Base-by-base conservation (phyloP, 441 rosid species). In the Brassica hybrid region DNA sequence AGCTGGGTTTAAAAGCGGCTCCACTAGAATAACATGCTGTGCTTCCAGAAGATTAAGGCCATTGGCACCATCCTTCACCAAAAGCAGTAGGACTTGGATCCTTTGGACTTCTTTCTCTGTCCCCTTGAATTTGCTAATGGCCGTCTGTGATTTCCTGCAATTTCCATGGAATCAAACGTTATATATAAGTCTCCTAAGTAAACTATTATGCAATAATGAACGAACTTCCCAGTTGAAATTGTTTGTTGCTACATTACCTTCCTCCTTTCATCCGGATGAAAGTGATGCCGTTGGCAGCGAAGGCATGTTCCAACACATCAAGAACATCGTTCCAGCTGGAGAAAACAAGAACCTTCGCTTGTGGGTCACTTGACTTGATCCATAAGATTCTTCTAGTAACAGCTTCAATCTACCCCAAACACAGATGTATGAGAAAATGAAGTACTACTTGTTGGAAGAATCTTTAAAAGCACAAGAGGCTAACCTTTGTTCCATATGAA, bases 311-410 rank as follows among this genome's bases (percentile, higher is more conserved):
- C 76, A 96, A 85, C 71, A 96, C 98, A 81, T 93, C 98, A 80
- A 96, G 99, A 76, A 96, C 99, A 82, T 93, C 99, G 17, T 96
- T 93, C 98, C 99, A 96, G 82, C 99, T 93, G 52, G 98, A 93
- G 86, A 92, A 96, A 78, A 92, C 97, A 64, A 96, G 93, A 80
- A 96, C 95, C 85, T 93, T 96, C 7, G 97, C 95, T 59, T 85
- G 72, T 12, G 90, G 92, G 78, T 93, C 90, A 7, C 89, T 83
- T 70, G 84, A 85, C 78, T 92, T 93, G 85, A 96, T 93, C 92
- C 93, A 89, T 88, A 93, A 85, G 62, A 93, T 85, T 84, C 99
- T 92, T 86, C 97, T 87, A 3, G 91, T 88, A 76, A 96, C 82
- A 69, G 97, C 99, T 88, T 92, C 98, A 65, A 96, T 86, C 98